Conservation (phyloP, 2,329 filamentous ascomycete species). For the Diaporthe sp. region DNA sequence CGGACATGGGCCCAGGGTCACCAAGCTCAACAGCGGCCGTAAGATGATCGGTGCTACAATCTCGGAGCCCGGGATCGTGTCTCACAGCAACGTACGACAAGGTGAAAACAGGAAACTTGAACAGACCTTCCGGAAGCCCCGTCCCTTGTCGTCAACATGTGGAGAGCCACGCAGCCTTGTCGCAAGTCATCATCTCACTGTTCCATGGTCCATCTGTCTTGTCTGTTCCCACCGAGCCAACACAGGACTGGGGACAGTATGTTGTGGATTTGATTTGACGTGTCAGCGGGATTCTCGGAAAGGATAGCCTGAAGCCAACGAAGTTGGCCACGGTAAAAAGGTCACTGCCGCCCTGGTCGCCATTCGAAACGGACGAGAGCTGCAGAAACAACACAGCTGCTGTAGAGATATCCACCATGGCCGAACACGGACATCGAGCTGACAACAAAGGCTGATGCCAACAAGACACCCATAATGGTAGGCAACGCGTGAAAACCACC, state of each 20-base stretch:
- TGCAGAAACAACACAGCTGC: constrained; percentile 5
- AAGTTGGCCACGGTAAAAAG: background rate
- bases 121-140: background rate
- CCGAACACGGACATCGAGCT: constrained; percentile 9
- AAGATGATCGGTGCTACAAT: background rate
- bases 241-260: background rate
- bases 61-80: background rate
- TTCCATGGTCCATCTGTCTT: background rate
- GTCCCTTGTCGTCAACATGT: background rate
- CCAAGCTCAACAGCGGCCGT: background rate
- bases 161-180: background rate
- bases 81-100: background rate
- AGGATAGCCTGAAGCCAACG: background rate
- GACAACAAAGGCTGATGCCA: background rate
- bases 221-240: background rate
- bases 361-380: background rate
- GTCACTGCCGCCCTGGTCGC: background rate
- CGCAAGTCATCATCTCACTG: background rate
- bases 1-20: background rate
- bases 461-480: background rate
- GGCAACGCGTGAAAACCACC: background rate
- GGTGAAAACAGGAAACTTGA: background rate
- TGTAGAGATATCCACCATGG: background rate
- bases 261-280: background rate
- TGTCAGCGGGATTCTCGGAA: background rate